Evolutionary conservation across 2,329 filamentous ascomycete species (phyloP).

Genomic region (Pseudogymnoascus verrucosus): DNA sequence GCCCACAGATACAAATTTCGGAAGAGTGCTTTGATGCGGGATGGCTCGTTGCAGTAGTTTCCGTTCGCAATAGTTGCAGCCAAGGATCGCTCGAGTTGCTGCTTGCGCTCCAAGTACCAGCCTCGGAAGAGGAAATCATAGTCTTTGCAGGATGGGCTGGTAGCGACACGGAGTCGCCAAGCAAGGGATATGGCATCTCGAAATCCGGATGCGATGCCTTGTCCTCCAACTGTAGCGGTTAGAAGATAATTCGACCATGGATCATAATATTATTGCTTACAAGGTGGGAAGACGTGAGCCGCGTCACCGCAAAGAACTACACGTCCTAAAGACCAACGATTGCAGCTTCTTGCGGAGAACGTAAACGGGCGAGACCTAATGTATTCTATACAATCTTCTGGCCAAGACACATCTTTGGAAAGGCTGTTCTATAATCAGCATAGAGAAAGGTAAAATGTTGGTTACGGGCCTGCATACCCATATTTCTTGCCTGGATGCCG

Average conservation of each 20-base stretch:
- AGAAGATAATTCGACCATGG: neutral
- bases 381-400: constrained; percentile 38
- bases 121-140: constrained; percentile 24
- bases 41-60: constrained; percentile 25
- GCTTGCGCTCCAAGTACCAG: constrained; percentile 32
- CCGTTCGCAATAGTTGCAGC: constrained; percentile 30
- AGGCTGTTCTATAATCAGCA: constrained; percentile 12
- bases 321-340: constrained; percentile 36
- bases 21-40: constrained; percentile 26
- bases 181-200: constrained; percentile 31
- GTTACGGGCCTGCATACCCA: neutral
- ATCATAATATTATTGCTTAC: constrained; percentile 19
- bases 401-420: constrained; percentile 29
- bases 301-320: constrained; percentile 41
- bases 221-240: constrained; percentile 29
- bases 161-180: constrained; percentile 30
- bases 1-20: constrained; percentile 29
- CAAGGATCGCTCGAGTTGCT: constrained; percentile 30
- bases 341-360: constrained; percentile 39
- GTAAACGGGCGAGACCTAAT: constrained; percentile 38
- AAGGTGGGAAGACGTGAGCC: constrained; percentile 45
- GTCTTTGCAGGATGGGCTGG: constrained; percentile 14
- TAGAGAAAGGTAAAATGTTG: neutral
- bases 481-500: constrained; percentile 21
- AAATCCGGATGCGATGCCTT: constrained; percentile 35